Base-by-base conservation (phyloP, 306 rosid genomes). In the Adenanthera pavonina region DNA sequence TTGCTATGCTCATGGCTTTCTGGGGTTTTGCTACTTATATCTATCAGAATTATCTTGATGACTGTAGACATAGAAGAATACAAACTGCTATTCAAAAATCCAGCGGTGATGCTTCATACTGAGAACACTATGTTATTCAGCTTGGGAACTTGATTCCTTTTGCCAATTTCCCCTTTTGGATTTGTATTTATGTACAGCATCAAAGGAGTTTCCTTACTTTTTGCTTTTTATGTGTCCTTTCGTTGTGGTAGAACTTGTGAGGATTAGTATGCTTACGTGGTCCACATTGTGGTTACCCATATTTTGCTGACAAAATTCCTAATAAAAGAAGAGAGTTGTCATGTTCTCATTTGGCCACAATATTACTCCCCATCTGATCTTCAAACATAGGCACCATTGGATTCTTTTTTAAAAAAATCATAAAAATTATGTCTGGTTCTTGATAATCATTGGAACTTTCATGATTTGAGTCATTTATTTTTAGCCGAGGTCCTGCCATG, bases 11-110 rank as follows among this genome's bases (percentile, higher is more conserved):
- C 74, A 68, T 94, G 82, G 91, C 98, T n/a, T 3, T 94, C 14
- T 94, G 97, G 97, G 97, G 98, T 52, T 91, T 91, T 75, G 78
- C 88, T 36, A 80, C 97, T 4, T 94, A 94, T 49, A 81, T 90
- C 81, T 92, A 91, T 81, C 98, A 92, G 88, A 94, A 92, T 72
- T 94, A 92, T 82, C 81, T 90, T 61, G 98, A 94, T 83, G 93
- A 91, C 59, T 74, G 84, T 36, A 84, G 72, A 86, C 84, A 88
- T 49, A 88, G 90, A 77, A 84, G 75, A 44, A 69, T 73, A 48
- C 82, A 15, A 59, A 69, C 46, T 69, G 56, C 48, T 69, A 76
- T n/a, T 43, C 54, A 44, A 12, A 91, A 73, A 72, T 19, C 89
- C 51, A 74, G 4, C 0, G 60, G 76, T 47, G 89, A 75, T 62